Conservation (phyloP, 352 stramenopile genomes). For the Pythium biforme region DNA sequence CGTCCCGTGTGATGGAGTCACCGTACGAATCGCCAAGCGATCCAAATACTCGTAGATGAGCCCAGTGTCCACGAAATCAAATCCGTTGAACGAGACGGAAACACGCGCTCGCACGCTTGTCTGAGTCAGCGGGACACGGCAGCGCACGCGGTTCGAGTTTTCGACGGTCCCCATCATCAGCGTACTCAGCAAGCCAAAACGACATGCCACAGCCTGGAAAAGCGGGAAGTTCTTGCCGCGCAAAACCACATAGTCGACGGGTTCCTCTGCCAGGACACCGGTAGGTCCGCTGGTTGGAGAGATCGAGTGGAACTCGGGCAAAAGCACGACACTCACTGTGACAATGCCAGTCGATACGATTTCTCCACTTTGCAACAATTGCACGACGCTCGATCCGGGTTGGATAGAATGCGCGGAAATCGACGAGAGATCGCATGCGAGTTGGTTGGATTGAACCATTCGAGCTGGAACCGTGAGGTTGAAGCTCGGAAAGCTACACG, state of each 20-base stretch:
- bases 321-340: constrained; percentile 7
- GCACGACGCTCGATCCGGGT: constrained; percentile 2
- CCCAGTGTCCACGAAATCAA: constrained; percentile 44
- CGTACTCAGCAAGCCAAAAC: constrained; percentile 12
- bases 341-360: constrained; percentile 12
- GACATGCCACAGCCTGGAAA: constrained; percentile 30
- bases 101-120: constrained; percentile 29
- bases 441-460: background rate
- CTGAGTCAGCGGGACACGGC: constrained; percentile 35
- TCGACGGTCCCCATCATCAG: constrained; percentile 36
- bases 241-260: constrained; percentile 12
- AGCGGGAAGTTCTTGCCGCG: constrained; percentile 46
- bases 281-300: constrained; percentile 16
- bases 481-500: constrained; percentile 8
- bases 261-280: background rate
- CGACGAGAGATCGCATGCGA: constrained; percentile 8
- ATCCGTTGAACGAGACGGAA: constrained; percentile 63
- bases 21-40: constrained; percentile 29
- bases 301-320: constrained; percentile 23
- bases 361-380: constrained; percentile 10
- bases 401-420: background rate
- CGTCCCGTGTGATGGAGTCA: constrained; percentile 48
- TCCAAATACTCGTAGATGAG: constrained; percentile 40
- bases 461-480: constrained; percentile 15
- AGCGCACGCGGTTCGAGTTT: constrained; percentile 36